phyloP scores from a whole-genome alignment of 768 basidiomycete genomes.

The Jaapia argillacea region DNA sequence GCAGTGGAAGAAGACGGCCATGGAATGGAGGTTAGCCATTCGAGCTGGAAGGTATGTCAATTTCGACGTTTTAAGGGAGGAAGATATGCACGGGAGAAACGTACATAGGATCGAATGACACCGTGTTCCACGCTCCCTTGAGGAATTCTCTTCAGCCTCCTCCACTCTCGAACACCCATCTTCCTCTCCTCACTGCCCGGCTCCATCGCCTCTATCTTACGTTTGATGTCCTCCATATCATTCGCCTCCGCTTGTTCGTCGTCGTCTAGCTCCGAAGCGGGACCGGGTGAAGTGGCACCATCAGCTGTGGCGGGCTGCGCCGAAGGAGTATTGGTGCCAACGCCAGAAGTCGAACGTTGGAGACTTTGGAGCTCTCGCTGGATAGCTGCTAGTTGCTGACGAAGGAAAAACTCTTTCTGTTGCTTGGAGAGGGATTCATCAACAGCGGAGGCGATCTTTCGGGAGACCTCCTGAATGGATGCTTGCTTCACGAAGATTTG shows the following conservation, averaged over 20 bases:
- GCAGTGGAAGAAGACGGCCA: conserved; percentile 52
- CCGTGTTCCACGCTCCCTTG: conserved; percentile 86
- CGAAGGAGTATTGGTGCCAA: conserved; percentile 1
- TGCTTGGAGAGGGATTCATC: conserved; percentile 82
- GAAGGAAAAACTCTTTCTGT: conserved; percentile 80
- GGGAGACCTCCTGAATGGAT: conserved; percentile 72
- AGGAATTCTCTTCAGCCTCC: conserved; percentile 78
- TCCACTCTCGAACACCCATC: conserved; percentile 76
- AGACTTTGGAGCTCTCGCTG: conserved; percentile 63
- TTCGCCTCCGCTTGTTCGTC: conserved; percentile 77
- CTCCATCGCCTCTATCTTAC: conserved; percentile 66
- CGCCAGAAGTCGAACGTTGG: conserved; percentile 20
- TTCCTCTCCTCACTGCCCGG: conserved; percentile 72
- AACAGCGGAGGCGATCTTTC: conserved; percentile 71
- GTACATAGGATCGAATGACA: conserved; percentile 74
- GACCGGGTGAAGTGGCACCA: conserved; percentile 7
- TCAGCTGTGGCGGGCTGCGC: conserved; percentile 1
- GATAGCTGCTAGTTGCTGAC: conserved; percentile 75
- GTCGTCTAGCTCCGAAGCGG: conserved; percentile 51
- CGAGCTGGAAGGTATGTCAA: conserved; percentile 43
- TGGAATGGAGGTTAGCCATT: conserved; percentile 81
- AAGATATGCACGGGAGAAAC: conserved; percentile 16
- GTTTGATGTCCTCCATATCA: conserved; percentile 62
- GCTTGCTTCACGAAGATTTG: conserved; percentile 65
- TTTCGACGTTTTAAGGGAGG: background rate